phyloP scores from a whole-genome alignment of 108 stramenopile genomes.

The Parmales sp. region DNA sequence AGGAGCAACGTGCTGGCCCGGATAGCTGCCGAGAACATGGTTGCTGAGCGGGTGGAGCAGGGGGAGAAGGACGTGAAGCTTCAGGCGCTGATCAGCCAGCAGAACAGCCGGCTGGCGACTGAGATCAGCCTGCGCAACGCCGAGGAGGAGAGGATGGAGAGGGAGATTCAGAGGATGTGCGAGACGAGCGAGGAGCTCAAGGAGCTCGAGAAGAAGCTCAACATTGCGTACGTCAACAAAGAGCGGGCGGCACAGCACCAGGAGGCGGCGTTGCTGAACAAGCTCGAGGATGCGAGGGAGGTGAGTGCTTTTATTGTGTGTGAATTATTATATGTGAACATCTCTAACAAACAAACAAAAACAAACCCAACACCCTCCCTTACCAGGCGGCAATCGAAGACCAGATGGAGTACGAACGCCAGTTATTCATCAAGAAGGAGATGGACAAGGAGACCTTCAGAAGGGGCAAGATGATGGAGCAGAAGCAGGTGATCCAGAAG shows the following conservation, averaged over 20 bases:
- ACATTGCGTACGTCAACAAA: conserved; percentile 59
- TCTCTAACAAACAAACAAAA: too few species aligned
- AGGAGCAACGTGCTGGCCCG: conserved; percentile 31
- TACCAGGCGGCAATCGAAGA: conserved; percentile 55
- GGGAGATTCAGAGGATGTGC: conserved; percentile 55
- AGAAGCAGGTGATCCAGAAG: conserved; percentile 44
- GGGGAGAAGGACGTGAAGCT: conserved; percentile 10
- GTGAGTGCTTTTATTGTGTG: too few species aligned
- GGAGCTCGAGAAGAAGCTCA: conserved; percentile 47
- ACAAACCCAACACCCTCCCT: too few species aligned
- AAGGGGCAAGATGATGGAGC: conserved; percentile 24
- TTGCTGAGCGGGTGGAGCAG: conserved; percentile 28
- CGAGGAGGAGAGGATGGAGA: conserved; percentile 37
- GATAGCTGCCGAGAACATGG: conserved; percentile 31
- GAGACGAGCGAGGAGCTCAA: conserved; percentile 51
- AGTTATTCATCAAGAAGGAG: conserved; percentile 28
- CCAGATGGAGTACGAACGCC: conserved; percentile 50
- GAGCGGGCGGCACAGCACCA: conserved; percentile 61
- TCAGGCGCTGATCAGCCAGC: not conserved
- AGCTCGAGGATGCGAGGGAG: conserved; percentile 41
- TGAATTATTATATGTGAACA: too few species aligned
- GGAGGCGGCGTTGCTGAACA: conserved; percentile 37
- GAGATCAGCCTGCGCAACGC: conserved; percentile 37
- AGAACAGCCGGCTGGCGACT: conserved; percentile 31
- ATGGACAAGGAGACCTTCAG: conserved; percentile 32